Conservation (phyloP, 1,139 yeast genomes). For the Meyerozyma athensensis region DNA sequence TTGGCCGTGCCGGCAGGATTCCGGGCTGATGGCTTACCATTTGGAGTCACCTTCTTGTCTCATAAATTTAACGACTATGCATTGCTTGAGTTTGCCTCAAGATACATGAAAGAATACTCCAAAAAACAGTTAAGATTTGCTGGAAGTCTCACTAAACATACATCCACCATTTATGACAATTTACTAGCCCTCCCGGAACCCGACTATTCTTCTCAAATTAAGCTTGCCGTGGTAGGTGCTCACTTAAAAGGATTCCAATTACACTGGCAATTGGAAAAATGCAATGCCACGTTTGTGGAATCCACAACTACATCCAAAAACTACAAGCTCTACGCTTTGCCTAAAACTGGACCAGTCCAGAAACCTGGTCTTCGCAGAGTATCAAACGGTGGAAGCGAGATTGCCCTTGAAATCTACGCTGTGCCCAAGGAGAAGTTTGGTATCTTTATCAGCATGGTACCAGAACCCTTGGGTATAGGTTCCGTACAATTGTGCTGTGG, state of each 20-base stretch:
- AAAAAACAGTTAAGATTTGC: slow-evolving; percentile 22
- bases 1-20: slow-evolving; percentile 89
- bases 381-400: slow-evolving; percentile 47
- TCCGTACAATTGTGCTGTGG: slow-evolving; percentile 79
- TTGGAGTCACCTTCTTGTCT: slow-evolving; percentile 83
- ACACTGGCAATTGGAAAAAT: slow-evolving; percentile 90
- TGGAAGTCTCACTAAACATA: slow-evolving; percentile 40
- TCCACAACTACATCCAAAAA: slow-evolving; percentile 67
- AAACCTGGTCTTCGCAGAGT: slow-evolving; percentile 89
- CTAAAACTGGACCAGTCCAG: slow-evolving; percentile 71
- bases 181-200: slow-evolving; percentile 33
- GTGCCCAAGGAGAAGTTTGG: slow-evolving; percentile 78
- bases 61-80: slow-evolving; percentile 85
- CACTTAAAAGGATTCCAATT: slow-evolving; percentile 84
- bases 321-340: slow-evolving; percentile 78
- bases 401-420: slow-evolving; percentile 76
- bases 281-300: slow-evolving; percentile 60
- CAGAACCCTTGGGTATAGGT: slow-evolving; percentile 94
- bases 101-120: slow-evolving; percentile 47
- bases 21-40: slow-evolving; percentile 78
- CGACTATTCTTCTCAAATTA: slow-evolving; percentile 25
- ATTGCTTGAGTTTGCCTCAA: slow-evolving; percentile 72
- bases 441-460: slow-evolving; percentile 77
- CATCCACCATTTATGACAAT: slow-evolving; percentile 30
- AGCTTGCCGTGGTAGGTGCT: slow-evolving; percentile 94